A percentile compares a stretch with the other conserved stretches of the same genome.
These are phyloP conservation scores for Pseudognaphalium luteoalbum DNA, from an alignment of 129 eudicot genomes.

Conservation along the genomic window DNA sequence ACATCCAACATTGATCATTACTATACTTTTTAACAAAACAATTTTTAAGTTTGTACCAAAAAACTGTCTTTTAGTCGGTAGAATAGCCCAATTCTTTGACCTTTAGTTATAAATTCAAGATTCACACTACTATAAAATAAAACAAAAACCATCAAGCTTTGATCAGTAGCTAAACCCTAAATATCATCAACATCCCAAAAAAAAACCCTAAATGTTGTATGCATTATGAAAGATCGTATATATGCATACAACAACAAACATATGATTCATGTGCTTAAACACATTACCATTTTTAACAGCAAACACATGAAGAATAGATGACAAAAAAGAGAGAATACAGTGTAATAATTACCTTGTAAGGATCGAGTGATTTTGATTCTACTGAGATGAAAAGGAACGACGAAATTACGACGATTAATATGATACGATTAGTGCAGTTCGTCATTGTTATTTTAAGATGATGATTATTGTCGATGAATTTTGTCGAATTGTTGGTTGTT, in stretches of 20 bases:
- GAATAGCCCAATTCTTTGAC: background rate
- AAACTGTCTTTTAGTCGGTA: background rate
- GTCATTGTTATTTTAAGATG: background rate
- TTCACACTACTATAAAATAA: background rate
- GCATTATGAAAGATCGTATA: slow-evolving; percentile 2
- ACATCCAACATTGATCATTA: background rate
- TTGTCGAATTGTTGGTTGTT: background rate
- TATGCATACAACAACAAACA: slow-evolving; percentile 5
- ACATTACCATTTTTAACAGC: background rate
- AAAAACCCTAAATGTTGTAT: slow-evolving; percentile 18
- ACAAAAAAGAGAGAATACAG: background rate
- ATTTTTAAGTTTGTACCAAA: slow-evolving; percentile 5
- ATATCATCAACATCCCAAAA: background rate
- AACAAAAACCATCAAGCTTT: background rate
- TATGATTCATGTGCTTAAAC: background rate
- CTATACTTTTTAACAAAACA: background rate
- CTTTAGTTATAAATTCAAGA: background rate
- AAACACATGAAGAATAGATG: background rate
- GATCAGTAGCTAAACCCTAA: slow-evolving; percentile 22
- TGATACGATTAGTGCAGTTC: background rate
- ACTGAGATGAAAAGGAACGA: background rate
- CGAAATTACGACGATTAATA: background rate
- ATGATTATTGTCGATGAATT: background rate
- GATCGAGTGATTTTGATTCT: slow-evolving; percentile 1
- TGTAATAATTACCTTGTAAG: background rate